Evolutionary conservation across 2,329 filamentous ascomycete genomes (phyloP).

Genomic region (Fusarium mundagurra): DNA sequence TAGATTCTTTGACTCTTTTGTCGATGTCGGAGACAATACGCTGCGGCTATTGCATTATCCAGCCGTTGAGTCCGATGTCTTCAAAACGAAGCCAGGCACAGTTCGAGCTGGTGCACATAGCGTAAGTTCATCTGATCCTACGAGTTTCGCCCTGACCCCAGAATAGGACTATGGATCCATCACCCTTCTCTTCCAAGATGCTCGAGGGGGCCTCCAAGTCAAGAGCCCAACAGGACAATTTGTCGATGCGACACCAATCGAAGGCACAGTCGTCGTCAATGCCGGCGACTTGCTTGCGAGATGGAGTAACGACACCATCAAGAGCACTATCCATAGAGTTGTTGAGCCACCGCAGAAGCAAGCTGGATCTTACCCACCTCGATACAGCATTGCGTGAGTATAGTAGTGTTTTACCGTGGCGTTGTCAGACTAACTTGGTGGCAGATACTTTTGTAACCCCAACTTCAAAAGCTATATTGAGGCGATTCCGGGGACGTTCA

Average conservation of each 20-base stretch:
- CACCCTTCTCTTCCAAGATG: constrained; percentile 71
- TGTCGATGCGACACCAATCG: constrained; percentile 84
- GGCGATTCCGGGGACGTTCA: constrained; percentile 81
- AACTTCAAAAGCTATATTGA: constrained; percentile 81
- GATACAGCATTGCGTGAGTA: constrained; percentile 84
- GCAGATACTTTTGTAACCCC: constrained; percentile 86
- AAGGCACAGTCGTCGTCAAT: constrained; percentile 85
- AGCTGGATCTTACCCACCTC: constrained; percentile 71
- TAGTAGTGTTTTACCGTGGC: neutral
- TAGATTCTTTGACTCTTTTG: constrained; percentile 79
- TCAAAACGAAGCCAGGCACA: constrained; percentile 72
- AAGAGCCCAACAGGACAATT: constrained; percentile 79
- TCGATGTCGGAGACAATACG: constrained; percentile 75
- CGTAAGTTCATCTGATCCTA: constrained; percentile 37
- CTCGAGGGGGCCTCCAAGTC: constrained; percentile 64
- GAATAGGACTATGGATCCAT: constrained; percentile 66
- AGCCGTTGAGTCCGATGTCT: constrained; percentile 70
- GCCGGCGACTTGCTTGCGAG: constrained; percentile 86
- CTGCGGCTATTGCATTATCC: constrained; percentile 83
- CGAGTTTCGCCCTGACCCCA: neutral
- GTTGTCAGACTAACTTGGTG: neutral
- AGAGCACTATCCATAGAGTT: constrained; percentile 88
- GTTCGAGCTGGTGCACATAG: constrained; percentile 83
- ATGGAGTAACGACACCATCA: constrained; percentile 93
- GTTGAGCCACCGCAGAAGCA: constrained; percentile 79